A percentile compares a stretch with the other conserved stretches of the same genome.
phyloP scores from a whole-genome alignment of 805 yeast genomes.

The Nakazawaea ernobii region DNA sequence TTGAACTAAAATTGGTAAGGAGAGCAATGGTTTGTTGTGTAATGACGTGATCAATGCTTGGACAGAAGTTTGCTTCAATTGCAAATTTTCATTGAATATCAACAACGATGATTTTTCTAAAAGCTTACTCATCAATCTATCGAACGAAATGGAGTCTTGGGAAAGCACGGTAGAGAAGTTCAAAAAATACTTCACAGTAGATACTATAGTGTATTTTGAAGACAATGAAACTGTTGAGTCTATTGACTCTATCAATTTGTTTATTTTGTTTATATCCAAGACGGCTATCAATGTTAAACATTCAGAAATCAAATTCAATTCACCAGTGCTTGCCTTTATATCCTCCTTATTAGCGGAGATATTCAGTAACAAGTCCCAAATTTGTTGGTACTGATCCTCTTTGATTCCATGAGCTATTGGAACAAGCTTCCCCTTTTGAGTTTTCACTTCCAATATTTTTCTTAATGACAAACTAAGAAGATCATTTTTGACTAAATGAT shows the following conservation, averaged over 20 bases:
- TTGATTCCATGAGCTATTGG: conserved; percentile 20
- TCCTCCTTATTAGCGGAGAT: background rate
- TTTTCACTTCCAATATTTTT: conserved; percentile 8
- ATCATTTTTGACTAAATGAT: conserved; percentile 19
- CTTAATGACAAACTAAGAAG: conserved; percentile 25
- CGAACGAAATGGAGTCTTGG: conserved; percentile 4
- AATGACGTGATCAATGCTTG: conserved; percentile 54
- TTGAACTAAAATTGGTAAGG: conserved; percentile 38
- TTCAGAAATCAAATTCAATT: conserved; percentile 19
- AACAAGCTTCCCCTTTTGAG: conserved; percentile 14
- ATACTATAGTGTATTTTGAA: conserved; percentile 20
- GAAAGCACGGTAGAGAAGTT: conserved; percentile 6
- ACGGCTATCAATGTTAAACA: conserved; percentile 19
- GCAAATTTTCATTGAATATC: conserved; percentile 31
- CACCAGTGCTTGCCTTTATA: conserved; percentile 13
- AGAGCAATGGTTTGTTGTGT: conserved; percentile 45
- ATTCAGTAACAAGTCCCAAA: conserved; percentile 6
- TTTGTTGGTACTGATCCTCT: conserved; percentile 15
- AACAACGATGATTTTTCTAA: conserved; percentile 20
- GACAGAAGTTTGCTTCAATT: conserved; percentile 55
- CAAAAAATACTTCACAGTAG: conserved; percentile 22
- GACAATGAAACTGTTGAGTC: conserved; percentile 11
- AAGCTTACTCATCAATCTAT: conserved; percentile 15
- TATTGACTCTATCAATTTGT: conserved; percentile 13
- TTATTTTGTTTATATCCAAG: conserved; percentile 9